phyloP scores from a whole-genome alignment of 2,329 filamentous ascomycete species.

The Talaromyces funiculosus region DNA sequence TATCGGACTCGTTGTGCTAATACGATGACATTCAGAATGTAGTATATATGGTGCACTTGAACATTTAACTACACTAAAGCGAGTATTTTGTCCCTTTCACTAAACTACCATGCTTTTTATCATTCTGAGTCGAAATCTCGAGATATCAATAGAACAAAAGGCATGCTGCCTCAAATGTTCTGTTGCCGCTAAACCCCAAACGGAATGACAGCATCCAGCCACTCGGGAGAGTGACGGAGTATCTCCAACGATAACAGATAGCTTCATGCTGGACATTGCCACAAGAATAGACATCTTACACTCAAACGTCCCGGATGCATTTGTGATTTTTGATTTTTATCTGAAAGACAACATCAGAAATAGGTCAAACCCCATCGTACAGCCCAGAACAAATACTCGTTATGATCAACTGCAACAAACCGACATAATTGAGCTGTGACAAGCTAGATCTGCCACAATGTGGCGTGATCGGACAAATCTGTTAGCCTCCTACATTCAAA shows the following conservation, averaged over 20 bases:
- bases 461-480: conserved; percentile 99
- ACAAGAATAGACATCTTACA: background rate
- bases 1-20: background rate
- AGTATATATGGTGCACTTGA: background rate
- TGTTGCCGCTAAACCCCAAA: conserved; percentile 7
- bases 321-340: background rate
- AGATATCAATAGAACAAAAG: background rate
- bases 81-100: background rate
- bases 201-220: conserved; percentile 8
- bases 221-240: background rate
- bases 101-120: background rate
- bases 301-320: background rate
- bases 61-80: background rate
- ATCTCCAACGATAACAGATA: conserved; percentile 4
- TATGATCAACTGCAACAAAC: conserved; percentile 6
- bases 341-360: too few species aligned
- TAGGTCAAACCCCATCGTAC: background rate
- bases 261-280: background rate
- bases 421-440: conserved; percentile 4
- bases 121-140: background rate
- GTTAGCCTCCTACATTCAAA: conserved; percentile 28
- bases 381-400: background rate
- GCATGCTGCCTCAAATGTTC: background rate
- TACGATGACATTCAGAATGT: background rate
- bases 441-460: conserved; percentile 58